Evolutionary conservation across 1,139 yeast genomes (phyloP).

Genomic region (Blastobotrys serpentis): DNA sequence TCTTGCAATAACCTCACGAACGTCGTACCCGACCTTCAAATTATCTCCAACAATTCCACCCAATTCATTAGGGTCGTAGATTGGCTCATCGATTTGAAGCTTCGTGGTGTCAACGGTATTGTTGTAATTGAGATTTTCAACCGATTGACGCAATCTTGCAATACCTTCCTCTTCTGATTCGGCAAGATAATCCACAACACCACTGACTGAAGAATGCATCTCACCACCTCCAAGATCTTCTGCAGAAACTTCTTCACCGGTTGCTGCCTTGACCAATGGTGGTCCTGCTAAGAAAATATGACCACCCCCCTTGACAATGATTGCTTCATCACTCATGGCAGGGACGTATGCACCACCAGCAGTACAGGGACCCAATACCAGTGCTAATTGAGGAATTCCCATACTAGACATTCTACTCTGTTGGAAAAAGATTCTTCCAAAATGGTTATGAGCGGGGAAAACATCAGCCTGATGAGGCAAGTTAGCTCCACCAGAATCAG

Average conservation of each 20-base stretch:
- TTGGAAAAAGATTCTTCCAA: conserved; percentile 39
- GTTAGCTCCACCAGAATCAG: conserved; percentile 41
- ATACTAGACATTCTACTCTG: conserved; percentile 38
- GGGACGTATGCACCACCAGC: conserved; percentile 44
- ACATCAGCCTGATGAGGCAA: conserved; percentile 41
- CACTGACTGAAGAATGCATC: conserved; percentile 38
- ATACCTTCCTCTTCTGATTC: conserved; percentile 39
- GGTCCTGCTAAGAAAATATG: conserved; percentile 41
- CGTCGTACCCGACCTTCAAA: conserved; percentile 37
- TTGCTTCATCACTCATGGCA: conserved; percentile 40
- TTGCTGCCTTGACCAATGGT: conserved; percentile 40
- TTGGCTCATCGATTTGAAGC: conserved; percentile 32
- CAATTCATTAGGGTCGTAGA: conserved; percentile 36
- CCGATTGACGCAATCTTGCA: conserved; percentile 35
- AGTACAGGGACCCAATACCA: conserved; percentile 41
- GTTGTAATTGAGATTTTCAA: conserved; percentile 32
- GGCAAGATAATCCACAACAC: conserved; percentile 38
- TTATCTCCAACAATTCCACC: conserved; percentile 39
- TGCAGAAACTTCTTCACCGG: conserved; percentile 39
- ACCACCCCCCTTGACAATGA: conserved; percentile 39
- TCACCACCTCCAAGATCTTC: conserved; percentile 41
- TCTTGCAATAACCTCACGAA: conserved; percentile 38
- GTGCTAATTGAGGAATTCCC: conserved; percentile 38
- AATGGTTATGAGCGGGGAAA: conserved; percentile 40
- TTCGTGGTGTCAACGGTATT: conserved; percentile 8